A percentile compares a stretch with the other conserved stretches of the same genome.
phyloP scores from a whole-genome alignment of 202 grass and related monocot species.

The Carex arenaria region DNA sequence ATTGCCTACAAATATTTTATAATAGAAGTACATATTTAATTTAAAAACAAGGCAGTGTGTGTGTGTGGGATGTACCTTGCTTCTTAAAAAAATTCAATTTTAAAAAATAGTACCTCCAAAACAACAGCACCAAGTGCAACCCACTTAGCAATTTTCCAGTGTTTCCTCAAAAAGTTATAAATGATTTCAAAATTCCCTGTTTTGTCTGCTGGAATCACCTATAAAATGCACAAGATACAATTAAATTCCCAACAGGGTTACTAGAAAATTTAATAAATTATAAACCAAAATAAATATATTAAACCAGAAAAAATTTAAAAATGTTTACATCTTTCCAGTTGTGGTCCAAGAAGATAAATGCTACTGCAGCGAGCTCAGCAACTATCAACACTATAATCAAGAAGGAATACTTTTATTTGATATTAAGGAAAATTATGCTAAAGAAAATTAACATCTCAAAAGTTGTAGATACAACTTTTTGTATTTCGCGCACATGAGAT shows the following conservation, averaged over 20 bases:
- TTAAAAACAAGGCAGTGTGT: not conserved
- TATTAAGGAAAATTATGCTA: slow-evolving; percentile 52
- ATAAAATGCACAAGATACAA: slow-evolving; percentile 11
- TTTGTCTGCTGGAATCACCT: slow-evolving; percentile 75
- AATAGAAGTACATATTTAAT: not conserved
- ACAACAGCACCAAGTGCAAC: slow-evolving; percentile 77
- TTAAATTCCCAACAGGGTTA: not conserved
- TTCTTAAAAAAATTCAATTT: not conserved
- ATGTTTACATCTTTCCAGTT: slow-evolving; percentile 72
- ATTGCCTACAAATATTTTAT: slow-evolving; percentile 44
- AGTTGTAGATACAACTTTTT: not conserved
- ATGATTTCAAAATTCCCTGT: slow-evolving; percentile 88
- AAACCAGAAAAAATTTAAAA: slow-evolving; percentile 7
- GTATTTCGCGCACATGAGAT: not conserved
- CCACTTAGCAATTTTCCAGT: slow-evolving; percentile 91
- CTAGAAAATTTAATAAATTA: slow-evolving; percentile 10
- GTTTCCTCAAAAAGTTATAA: slow-evolving; percentile 71
- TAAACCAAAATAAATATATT: slow-evolving; percentile 1
- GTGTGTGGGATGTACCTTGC: not conserved
- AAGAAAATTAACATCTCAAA: slow-evolving; percentile 7
- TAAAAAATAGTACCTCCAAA: slow-evolving; percentile 57
- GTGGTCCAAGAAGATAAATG: slow-evolving; percentile 90
- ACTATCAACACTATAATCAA: slow-evolving; percentile 86
- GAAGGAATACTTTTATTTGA: slow-evolving; percentile 69
- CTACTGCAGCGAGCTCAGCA: slow-evolving; percentile 73